A percentile compares a stretch with the other conserved stretches of the same genome.
Conservation (phyloP, 108 stramenopile species). For the Cyclotella kingstonii region DNA sequence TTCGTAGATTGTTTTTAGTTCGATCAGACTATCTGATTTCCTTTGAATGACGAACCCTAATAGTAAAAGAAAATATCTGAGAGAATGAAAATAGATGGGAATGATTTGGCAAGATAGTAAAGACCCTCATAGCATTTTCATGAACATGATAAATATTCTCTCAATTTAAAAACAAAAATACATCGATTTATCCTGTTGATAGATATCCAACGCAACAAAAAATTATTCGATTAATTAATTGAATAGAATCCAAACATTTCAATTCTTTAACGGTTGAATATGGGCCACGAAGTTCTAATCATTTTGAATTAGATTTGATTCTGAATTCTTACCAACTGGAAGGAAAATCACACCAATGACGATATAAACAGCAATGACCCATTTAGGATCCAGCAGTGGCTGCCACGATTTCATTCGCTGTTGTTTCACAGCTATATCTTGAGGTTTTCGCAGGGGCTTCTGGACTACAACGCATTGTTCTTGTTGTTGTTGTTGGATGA, state of each 20-base stretch:
- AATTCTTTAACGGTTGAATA: neutral
- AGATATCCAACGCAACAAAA: neutral
- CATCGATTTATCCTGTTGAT: too few species aligned
- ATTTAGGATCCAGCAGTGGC: conserved; percentile 89
- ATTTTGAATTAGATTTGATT: conserved; percentile 5
- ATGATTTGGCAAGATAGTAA: neutral
- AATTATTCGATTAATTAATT: neutral
- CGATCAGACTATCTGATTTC: conserved; percentile 59
- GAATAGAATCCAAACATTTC: neutral
- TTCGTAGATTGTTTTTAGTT: conserved; percentile 61
- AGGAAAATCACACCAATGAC: conserved; percentile 82
- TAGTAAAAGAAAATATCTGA: neutral
- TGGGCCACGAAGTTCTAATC: neutral
- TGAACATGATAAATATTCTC: neutral
- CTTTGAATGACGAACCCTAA: conserved; percentile 58
- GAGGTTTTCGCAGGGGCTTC: conserved; percentile 47
- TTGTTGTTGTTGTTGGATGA: neutral
- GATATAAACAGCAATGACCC: conserved; percentile 78
- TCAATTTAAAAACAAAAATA: too few species aligned
- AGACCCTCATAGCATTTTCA: neutral
- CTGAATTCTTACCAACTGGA: conserved; percentile 72
- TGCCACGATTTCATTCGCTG: conserved; percentile 93
- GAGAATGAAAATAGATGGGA: neutral
- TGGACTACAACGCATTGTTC: conserved; percentile 12
- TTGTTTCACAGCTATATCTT: conserved; percentile 67